Evolutionary conservation across 2,329 filamentous ascomycete genomes (phyloP).

Genomic region (Aspergillus latus): DNA sequence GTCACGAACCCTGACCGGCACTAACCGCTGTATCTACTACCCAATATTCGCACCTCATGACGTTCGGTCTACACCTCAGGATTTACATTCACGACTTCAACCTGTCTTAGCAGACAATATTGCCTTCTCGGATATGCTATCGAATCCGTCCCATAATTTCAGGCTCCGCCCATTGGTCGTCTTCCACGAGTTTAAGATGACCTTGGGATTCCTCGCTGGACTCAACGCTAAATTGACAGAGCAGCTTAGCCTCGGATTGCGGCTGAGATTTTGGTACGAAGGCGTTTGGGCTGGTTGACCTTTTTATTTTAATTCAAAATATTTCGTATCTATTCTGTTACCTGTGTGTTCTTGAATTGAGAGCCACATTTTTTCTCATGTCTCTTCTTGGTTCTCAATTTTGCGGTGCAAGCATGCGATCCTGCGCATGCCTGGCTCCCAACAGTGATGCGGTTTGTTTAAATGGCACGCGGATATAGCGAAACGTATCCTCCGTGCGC

Average conservation of each 20-base stretch:
- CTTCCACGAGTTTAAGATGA: background rate
- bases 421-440: no score
- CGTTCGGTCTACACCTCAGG: constrained; percentile 17
- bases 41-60: constrained; percentile 17
- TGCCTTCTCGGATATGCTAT: background rate
- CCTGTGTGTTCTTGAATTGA: constrained; percentile 14
- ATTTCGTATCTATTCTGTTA: constrained; percentile 8
- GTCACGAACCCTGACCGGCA: constrained; percentile 37
- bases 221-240: background rate
- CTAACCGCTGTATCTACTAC: constrained; percentile 17
- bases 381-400: constrained; percentile 12
- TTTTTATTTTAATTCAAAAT: constrained; percentile 11
- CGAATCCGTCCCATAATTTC: background rate
- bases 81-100: constrained; percentile 12
- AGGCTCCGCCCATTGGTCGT: background rate
- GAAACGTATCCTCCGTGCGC: no score
- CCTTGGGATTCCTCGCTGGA: background rate
- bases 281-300: constrained; percentile 23
- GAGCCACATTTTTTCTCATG: constrained; percentile 12
- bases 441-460: no score
- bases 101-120: constrained; percentile 13
- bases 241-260: background rate
- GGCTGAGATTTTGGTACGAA: constrained; percentile 14
- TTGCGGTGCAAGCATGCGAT: background rate
- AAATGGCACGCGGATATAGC: no score